Evolutionary conservation across 768 basidiomycete genomes (phyloP).

Genomic region (Pulveroboletus sp.): DNA sequence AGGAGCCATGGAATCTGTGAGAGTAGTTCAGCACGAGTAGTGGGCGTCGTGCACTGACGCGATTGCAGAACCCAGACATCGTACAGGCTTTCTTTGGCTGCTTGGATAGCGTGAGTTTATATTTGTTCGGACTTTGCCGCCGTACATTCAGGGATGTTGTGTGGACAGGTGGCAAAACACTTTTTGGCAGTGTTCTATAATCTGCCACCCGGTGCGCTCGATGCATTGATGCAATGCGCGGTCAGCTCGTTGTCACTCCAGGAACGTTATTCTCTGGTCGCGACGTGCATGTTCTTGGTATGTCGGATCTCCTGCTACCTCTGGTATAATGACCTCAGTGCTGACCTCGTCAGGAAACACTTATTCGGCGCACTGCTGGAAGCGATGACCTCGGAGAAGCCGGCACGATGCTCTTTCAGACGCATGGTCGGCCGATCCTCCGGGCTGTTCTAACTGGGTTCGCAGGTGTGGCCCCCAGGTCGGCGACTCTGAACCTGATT

Average conservation of each 20-base stretch:
- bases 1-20: conserved; percentile 66
- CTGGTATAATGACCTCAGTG: background rate
- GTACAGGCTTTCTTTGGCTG: conserved; percentile 86
- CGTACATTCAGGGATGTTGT: background rate
- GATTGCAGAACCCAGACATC: conserved; percentile 77
- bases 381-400: conserved; percentile 57
- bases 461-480: conserved; percentile 79
- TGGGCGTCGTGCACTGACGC: conserved; percentile 6
- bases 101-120: conserved; percentile 59
- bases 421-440: conserved; percentile 64
- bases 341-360: conserved; percentile 42
- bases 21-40: conserved; percentile 20
- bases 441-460: conserved; percentile 74
- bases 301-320: conserved; percentile 23
- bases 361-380: conserved; percentile 61
- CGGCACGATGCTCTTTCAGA: conserved; percentile 45
- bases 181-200: conserved; percentile 57
- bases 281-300: conserved; percentile 80
- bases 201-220: conserved; percentile 59
- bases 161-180: conserved; percentile 44
- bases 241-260: conserved; percentile 63
- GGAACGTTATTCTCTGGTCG: conserved; percentile 81
- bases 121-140: background rate
- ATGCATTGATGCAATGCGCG: conserved; percentile 67
- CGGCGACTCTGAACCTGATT: conserved; percentile 76